Percentiles rank a stretch among this genome's conserved stretches.
Evolutionary conservation across 1,284 basidiomycete species (phyloP).

Genomic region (Leccinum subrobustum): DNA sequence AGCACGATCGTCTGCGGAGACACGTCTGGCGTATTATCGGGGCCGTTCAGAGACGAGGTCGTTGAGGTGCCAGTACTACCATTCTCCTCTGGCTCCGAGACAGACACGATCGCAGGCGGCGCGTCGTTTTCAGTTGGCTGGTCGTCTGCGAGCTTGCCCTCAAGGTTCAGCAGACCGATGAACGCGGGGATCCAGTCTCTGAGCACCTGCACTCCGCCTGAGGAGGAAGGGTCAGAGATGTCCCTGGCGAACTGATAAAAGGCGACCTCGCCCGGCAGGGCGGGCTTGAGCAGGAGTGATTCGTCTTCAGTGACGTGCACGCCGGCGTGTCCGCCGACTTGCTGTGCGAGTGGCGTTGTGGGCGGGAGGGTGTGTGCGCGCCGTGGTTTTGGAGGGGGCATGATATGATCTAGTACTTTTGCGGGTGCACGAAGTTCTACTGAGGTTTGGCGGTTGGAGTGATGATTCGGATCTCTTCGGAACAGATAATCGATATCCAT

Average conservation of each 20-base stretch:
- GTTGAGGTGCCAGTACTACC: not conserved
- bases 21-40: not conserved
- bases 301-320: slow-evolving; percentile 76
- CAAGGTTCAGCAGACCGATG: slow-evolving; percentile 74
- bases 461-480: not conserved
- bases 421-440: too few species aligned
- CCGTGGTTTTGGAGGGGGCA: slow-evolving; percentile 1
- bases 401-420: not conserved
- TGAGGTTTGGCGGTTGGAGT: not conserved
- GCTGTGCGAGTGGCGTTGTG: slow-evolving; percentile 38
- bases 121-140: not conserved
- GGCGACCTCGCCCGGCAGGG: slow-evolving; percentile 66
- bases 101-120: slow-evolving; percentile 33
- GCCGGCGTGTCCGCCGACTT: slow-evolving; percentile 88
- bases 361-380: slow-evolving; percentile 26
- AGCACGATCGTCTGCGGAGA: slow-evolving; percentile 72
- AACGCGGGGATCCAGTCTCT: slow-evolving; percentile 68
- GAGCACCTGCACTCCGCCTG: slow-evolving; percentile 31
- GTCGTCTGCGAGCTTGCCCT: slow-evolving; percentile 47
- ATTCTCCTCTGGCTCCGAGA: not conserved
- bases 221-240: slow-evolving; percentile 10
- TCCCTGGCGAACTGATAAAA: slow-evolving; percentile 72
- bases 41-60: not conserved
- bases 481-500: too few species aligned
- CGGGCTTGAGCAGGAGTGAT: slow-evolving; percentile 83